Evolutionary conservation across 2,329 filamentous ascomycete genomes (phyloP).

Genomic region (Penicillium sp.): DNA sequence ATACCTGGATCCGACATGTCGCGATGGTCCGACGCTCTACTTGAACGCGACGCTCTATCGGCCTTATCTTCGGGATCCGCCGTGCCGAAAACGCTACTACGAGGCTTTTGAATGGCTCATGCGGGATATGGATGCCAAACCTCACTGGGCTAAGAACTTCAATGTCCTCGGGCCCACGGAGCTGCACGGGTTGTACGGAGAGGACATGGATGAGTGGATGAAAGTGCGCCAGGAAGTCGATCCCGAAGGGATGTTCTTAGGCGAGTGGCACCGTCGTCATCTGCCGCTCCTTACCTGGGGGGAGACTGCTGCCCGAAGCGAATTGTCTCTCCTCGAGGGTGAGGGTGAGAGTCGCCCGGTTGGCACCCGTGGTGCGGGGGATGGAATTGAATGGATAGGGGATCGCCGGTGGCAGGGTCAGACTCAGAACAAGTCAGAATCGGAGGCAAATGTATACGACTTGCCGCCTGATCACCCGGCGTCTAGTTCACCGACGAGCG

Average conservation of each 20-base stretch:
- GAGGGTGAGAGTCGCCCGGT: slow-evolving; percentile 36
- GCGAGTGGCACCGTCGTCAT: slow-evolving; percentile 81
- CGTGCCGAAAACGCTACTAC: slow-evolving; percentile 76
- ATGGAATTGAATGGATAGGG: slow-evolving; percentile 46
- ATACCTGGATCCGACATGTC: slow-evolving; percentile 71
- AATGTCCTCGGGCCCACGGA: slow-evolving; percentile 57
- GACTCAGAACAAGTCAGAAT: neutral
- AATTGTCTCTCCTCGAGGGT: slow-evolving; percentile 46
- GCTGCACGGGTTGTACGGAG: slow-evolving; percentile 68
- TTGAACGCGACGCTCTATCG: slow-evolving; percentile 89
- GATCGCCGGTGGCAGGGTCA: slow-evolving; percentile 32
- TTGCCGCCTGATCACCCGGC: slow-evolving; percentile 13
- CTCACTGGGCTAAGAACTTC: slow-evolving; percentile 96
- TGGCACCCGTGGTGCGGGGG: slow-evolving; percentile 32
- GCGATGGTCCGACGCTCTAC: slow-evolving; percentile 74
- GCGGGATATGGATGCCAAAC: slow-evolving; percentile 76
- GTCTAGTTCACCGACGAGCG: slow-evolving; percentile 43
- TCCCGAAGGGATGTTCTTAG: slow-evolving; percentile 82
- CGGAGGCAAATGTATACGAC: slow-evolving; percentile 11
- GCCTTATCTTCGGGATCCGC: slow-evolving; percentile 75
- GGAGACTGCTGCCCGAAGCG: slow-evolving; percentile 13
- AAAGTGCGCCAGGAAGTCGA: slow-evolving; percentile 70
- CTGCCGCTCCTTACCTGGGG: slow-evolving; percentile 48
- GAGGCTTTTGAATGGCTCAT: slow-evolving; percentile 89
- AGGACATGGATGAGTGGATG: slow-evolving; percentile 67